Evolutionary conservation across 225 moss, liverwort and hornwort species (phyloP).

Genomic region (Neckera pumila): DNA sequence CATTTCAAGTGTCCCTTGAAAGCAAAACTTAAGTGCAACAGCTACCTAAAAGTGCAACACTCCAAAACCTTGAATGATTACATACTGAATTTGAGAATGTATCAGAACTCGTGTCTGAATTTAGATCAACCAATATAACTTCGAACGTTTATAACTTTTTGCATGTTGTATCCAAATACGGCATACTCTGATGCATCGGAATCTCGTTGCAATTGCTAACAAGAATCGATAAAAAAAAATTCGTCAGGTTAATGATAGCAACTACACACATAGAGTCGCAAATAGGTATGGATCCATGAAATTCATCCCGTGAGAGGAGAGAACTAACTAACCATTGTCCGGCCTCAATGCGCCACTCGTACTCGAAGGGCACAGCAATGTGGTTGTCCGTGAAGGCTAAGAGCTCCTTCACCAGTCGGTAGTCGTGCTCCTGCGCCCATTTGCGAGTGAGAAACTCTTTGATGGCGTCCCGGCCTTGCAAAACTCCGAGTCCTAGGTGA

Average conservation of each 20-base stretch:
- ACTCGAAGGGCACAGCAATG: too few relatives aligned
- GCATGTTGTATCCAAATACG: not conserved
- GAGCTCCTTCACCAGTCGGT: too few relatives aligned
- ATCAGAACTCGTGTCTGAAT: not conserved
- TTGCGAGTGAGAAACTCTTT: too few relatives aligned
- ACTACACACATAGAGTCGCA: not conserved
- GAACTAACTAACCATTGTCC: too few relatives aligned
- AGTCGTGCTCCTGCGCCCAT: too few relatives aligned
- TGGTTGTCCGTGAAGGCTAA: too few relatives aligned
- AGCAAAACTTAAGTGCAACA: not conserved
- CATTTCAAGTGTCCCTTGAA: not conserved
- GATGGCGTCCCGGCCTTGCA: too few relatives aligned
- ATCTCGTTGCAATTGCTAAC: not conserved
- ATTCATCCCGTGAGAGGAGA: too few relatives aligned
- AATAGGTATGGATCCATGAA: not conserved
- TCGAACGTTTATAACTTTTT: too few relatives aligned
- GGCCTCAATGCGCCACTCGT: too few relatives aligned
- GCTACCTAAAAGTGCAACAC: not conserved
- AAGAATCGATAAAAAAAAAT: not conserved
- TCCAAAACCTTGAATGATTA: not conserved
- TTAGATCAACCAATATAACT: not conserved
- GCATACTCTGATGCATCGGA: not conserved
- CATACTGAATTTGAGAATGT: too few relatives aligned
- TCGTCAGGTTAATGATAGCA: not conserved
- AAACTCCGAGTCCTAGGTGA: too few relatives aligned